Conservation (phyloP, 2,329 filamentous ascomycete genomes). For the Claviceps cyperi region DNA sequence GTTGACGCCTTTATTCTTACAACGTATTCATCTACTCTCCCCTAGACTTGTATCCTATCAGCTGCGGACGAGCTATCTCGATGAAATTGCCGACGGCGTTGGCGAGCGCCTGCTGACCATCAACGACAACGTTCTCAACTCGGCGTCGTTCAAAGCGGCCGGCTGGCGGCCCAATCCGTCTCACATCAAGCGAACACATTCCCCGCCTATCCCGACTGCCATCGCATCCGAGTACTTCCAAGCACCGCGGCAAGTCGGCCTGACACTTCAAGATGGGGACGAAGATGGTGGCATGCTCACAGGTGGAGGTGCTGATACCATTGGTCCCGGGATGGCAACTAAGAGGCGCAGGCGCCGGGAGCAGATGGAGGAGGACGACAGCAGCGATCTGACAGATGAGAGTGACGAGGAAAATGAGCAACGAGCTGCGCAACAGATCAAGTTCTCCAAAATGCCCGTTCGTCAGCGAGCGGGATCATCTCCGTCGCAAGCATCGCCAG, state of each 20-base stretch:
- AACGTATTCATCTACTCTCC: slow-evolving; percentile 17
- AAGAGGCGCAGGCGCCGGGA: slow-evolving; percentile 54
- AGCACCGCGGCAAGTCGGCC: slow-evolving; percentile 45
- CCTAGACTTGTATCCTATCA: slow-evolving; percentile 67
- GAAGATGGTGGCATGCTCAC: slow-evolving; percentile 62
- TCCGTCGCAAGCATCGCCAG: slow-evolving; percentile 55
- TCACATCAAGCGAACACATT: slow-evolving; percentile 71
- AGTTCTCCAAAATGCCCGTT: slow-evolving; percentile 91
- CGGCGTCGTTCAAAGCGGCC: slow-evolving; percentile 66
- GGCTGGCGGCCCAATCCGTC: slow-evolving; percentile 64
- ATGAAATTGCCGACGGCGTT: slow-evolving; percentile 68
- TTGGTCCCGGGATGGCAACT: slow-evolving; percentile 51
- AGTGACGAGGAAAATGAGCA: slow-evolving; percentile 66
- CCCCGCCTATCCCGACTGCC: slow-evolving; percentile 71
- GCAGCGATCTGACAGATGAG: slow-evolving; percentile 71
- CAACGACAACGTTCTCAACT: slow-evolving; percentile 65
- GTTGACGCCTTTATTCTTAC: background rate
- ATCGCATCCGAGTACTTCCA: slow-evolving; percentile 77
- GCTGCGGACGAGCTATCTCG: slow-evolving; percentile 65
- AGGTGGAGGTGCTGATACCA: slow-evolving; percentile 50
- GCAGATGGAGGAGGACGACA: slow-evolving; percentile 73
- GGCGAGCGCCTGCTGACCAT: slow-evolving; percentile 73
- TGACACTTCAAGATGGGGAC: slow-evolving; percentile 55
- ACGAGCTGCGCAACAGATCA: slow-evolving; percentile 76
- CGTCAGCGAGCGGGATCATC: slow-evolving; percentile 78